A percentile compares a stretch with the other conserved stretches of the same genome.
phyloP scores from a whole-genome alignment of 352 stramenopile genomes.

The Peronospora belbahrii region DNA sequence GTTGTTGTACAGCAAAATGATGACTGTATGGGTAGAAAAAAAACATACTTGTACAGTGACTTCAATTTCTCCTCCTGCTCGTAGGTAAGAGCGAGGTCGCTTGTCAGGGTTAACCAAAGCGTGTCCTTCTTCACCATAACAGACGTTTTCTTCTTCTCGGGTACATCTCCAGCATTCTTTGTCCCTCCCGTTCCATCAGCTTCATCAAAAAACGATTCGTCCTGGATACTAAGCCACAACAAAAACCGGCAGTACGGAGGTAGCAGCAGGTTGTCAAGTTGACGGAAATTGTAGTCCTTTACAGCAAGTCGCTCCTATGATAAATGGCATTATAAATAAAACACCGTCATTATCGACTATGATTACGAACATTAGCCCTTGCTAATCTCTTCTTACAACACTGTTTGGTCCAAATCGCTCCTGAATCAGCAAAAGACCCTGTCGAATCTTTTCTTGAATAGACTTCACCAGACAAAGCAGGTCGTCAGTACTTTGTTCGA shows the following conservation, averaged over 20 bases:
- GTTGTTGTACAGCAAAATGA: background rate
- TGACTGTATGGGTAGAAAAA: background rate
- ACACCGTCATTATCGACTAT: too few species aligned
- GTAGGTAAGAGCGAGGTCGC: constrained; percentile 76
- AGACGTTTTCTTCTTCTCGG: constrained; percentile 60
- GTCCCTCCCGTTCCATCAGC: constrained; percentile 28
- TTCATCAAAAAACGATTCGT: constrained; percentile 81
- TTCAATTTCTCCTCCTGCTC: constrained; percentile 88
- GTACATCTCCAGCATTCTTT: constrained; percentile 38
- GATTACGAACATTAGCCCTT: too few species aligned
- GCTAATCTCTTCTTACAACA: constrained; percentile 40
- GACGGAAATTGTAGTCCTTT: constrained; percentile 87
- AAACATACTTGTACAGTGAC: constrained; percentile 73
- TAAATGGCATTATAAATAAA: constrained; percentile 1
- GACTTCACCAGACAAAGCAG: constrained; percentile 13
- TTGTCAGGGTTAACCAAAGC: constrained; percentile 73
- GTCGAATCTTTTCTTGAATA: constrained; percentile 63
- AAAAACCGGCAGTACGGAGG: constrained; percentile 85
- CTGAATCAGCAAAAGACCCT: constrained; percentile 70
- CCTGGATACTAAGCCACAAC: constrained; percentile 85
- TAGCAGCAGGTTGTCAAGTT: constrained; percentile 78
- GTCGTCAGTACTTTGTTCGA: background rate
- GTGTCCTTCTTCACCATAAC: constrained; percentile 74
- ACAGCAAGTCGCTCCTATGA: constrained; percentile 69
- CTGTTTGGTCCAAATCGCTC: constrained; percentile 81